Evolutionary conservation across 2,329 filamentous ascomycete genomes (phyloP).

Genomic region (Penicillium sclerotigenum): DNA sequence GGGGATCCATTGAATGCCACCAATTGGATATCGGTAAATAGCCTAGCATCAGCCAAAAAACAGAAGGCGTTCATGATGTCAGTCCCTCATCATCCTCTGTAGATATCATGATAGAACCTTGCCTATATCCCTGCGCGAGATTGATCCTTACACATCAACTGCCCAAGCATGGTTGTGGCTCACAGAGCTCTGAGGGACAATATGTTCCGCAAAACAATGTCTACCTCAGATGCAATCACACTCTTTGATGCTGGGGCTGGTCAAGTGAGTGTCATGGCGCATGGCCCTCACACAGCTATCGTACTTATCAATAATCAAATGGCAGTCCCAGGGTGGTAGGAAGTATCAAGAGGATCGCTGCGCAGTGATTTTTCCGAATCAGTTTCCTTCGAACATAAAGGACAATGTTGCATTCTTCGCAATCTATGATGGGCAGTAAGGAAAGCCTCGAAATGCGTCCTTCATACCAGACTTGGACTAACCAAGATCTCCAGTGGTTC

Average conservation of each 20-base stretch:
- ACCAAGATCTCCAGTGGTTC: constrained; percentile 27
- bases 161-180: constrained; percentile 11
- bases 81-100: constrained; percentile 24
- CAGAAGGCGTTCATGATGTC: constrained; percentile 26
- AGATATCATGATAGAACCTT: neutral
- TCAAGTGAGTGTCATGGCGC: constrained; percentile 19
- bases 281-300: neutral
- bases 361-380: constrained; percentile 28
- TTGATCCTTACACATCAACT: neutral
- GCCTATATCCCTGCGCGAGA: neutral
- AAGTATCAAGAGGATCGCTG: constrained; percentile 33
- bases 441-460: neutral
- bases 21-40: neutral
- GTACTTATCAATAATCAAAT: neutral
- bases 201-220: constrained; percentile 26
- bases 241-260: constrained; percentile 33
- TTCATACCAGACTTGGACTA: neutral
- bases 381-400: constrained; percentile 28
- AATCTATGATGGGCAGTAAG: constrained; percentile 39
- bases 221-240: constrained; percentile 24
- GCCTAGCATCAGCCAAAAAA: neutral
- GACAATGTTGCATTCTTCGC: constrained; percentile 34
- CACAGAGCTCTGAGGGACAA: constrained; percentile 15
- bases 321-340: constrained; percentile 31
- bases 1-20: neutral